Percentiles rank a stretch among this genome's conserved stretches.
Conservation (phyloP, 768 basidiomycete genomes). For the Agaricus sinodeliciosus region DNA sequence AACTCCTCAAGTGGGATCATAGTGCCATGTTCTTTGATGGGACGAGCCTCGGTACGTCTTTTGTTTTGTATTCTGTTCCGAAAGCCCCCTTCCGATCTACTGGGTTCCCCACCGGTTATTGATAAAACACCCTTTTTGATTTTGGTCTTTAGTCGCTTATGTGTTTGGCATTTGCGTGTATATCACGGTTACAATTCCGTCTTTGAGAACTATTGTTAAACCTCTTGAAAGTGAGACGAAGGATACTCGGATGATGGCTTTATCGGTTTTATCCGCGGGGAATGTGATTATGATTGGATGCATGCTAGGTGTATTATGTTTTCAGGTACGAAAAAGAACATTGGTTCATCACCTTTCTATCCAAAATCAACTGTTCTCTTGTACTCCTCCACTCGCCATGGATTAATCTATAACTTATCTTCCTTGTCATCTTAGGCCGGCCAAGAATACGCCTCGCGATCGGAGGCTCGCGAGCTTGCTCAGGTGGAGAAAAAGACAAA, state of each 20-base stretch:
- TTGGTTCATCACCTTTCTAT: slow-evolving; percentile 7
- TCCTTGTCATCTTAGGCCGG: slow-evolving; percentile 47
- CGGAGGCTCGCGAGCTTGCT: slow-evolving; percentile 44
- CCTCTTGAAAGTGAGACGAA: slow-evolving; percentile 53
- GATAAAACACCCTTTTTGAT: background rate
- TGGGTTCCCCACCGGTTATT: background rate
- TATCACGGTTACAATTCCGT: slow-evolving; percentile 73
- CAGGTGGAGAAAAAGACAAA: slow-evolving; percentile 20
- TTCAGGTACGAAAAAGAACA: slow-evolving; percentile 53
- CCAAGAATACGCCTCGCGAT: slow-evolving; percentile 73
- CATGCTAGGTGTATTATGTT: slow-evolving; percentile 53
- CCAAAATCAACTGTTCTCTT: background rate
- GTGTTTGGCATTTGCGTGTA: slow-evolving; percentile 77
- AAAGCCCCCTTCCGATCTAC: background rate
- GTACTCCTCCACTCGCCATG: slow-evolving; percentile 1
- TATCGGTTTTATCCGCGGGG: slow-evolving; percentile 78
- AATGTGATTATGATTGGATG: slow-evolving; percentile 77
- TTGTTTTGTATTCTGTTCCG: background rate
- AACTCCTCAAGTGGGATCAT: slow-evolving; percentile 85
- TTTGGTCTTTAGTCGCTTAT: slow-evolving; percentile 48
- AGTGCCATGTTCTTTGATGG: slow-evolving; percentile 96
- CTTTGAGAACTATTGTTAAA: slow-evolving; percentile 66
- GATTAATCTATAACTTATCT: background rate
- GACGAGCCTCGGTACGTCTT: slow-evolving; percentile 65
- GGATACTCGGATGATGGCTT: slow-evolving; percentile 66